Conservation (phyloP, 2,329 filamentous ascomycete genomes). For the Calycina marina region DNA sequence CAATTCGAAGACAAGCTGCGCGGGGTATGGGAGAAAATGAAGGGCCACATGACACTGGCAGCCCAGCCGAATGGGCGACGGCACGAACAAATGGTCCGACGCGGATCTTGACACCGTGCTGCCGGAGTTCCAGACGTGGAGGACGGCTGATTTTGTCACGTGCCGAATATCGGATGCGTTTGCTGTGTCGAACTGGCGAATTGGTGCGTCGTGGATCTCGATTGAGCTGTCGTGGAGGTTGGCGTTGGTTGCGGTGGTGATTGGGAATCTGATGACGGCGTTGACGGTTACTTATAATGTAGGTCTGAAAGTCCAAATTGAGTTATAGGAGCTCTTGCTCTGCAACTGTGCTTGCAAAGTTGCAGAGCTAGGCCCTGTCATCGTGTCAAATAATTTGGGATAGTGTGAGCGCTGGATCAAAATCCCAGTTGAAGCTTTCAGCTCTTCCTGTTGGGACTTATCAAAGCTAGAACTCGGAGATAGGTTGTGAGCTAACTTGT, state of each 20-base stretch:
- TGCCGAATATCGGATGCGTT: conserved; percentile 12
- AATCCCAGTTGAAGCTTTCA: too few species aligned
- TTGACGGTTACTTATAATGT: conserved; percentile 26
- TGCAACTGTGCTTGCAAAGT: too few species aligned
- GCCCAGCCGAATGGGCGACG: neutral
- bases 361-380: too few species aligned
- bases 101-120: conserved; percentile 12
- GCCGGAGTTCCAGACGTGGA: conserved; percentile 9
- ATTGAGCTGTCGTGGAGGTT: conserved; percentile 33
- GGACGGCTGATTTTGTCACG: conserved; percentile 7
- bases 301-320: too few species aligned
- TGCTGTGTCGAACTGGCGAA: conserved; percentile 11
- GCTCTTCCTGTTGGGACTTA: conserved; percentile 4
- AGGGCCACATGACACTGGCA: neutral
- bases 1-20: neutral
- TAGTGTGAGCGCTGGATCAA: too few species aligned
- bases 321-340: conserved; percentile 10
- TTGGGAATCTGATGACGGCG: conserved; percentile 26
- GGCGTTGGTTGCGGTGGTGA: conserved; percentile 31
- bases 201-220: conserved; percentile 10
- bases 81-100: conserved; percentile 3
- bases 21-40: neutral
- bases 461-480: too few species aligned
- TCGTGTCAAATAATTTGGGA: too few species aligned
- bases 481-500: neutral